A percentile compares a stretch with the other conserved stretches of the same genome.
Evolutionary conservation across 495 filamentous ascomycete genomes (phyloP).

Genomic region (Oleoguttula mirabilis): DNA sequence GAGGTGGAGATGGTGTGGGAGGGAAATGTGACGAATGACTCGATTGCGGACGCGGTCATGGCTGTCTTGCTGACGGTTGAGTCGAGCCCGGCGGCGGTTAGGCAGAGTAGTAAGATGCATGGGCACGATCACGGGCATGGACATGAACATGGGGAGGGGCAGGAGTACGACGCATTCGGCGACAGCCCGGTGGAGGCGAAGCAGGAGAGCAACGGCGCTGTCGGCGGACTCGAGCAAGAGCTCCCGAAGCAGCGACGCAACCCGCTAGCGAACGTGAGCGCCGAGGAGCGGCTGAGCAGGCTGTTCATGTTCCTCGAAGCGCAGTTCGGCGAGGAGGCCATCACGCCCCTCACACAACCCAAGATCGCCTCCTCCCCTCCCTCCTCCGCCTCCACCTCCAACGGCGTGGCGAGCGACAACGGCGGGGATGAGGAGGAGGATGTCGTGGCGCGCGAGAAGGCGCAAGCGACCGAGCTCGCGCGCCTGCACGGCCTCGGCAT

Average conservation of each 20-base stretch:
- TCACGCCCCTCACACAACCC: conserved; percentile 59
- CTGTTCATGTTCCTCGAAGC: conserved; percentile 94
- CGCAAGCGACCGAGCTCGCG: conserved; percentile 48
- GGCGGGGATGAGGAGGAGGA: conserved; percentile 25
- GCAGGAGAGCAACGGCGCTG: conserved; percentile 4
- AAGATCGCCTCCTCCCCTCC: conserved; percentile 30
- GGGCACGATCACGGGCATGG: conserved; percentile 45
- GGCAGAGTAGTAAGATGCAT: conserved; percentile 41
- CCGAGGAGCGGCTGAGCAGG: conserved; percentile 63
- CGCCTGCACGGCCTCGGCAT: conserved; percentile 70
- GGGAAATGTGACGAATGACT: conserved; percentile 93
- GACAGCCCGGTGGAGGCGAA: conserved; percentile 5
- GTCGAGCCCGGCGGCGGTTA: conserved; percentile 86
- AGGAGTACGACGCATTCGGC: conserved; percentile 12
- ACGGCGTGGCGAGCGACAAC: conserved; percentile 1
- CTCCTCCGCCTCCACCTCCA: conserved; percentile 8
- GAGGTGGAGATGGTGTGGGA: conserved; percentile 93
- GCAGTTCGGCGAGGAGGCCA: conserved; percentile 73
- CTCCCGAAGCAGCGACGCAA: conserved; percentile 35
- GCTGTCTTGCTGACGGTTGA: conserved; percentile 82
- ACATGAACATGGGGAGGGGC: no score
- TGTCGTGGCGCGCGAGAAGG: conserved; percentile 28
- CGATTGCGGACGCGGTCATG: conserved; percentile 90
- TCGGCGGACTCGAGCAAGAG: conserved; percentile 22
- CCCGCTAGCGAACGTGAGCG: conserved; percentile 55